A percentile compares a stretch with the other conserved stretches of the same genome.
These are phyloP conservation scores for Xylariaceae sp. DNA, from an alignment of 2,329 filamentous ascomycete species.

Conservation along the genomic window DNA sequence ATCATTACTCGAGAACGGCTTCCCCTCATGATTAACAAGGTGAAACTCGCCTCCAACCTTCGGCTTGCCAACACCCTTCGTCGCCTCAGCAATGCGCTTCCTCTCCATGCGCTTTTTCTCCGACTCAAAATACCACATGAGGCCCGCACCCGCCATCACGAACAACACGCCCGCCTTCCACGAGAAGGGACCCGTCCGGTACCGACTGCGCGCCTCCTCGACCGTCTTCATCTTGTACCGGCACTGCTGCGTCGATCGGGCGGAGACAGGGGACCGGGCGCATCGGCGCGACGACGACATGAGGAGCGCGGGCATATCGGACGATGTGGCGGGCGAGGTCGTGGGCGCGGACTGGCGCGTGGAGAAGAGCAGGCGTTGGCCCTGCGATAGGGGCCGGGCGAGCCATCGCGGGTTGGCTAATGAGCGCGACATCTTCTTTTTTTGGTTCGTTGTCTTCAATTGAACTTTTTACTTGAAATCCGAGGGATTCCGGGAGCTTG, in stretches of 20 bases:
- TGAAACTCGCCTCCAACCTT: conserved; percentile 88
- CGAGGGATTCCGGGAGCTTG: neutral
- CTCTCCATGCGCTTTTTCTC: conserved; percentile 91
- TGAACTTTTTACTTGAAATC: neutral
- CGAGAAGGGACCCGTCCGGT: conserved; percentile 72
- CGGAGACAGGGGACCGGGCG: conserved; percentile 2
- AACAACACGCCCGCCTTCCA: conserved; percentile 87
- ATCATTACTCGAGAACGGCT: conserved; percentile 69
- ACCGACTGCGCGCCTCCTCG: conserved; percentile 54
- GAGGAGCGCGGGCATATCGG: conserved; percentile 8
- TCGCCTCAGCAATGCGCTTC: conserved; percentile 81
- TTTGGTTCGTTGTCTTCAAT: conserved; percentile 1
- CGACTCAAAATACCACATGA: conserved; percentile 86
- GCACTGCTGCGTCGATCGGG: conserved; percentile 28
- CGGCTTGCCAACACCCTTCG: conserved; percentile 86
- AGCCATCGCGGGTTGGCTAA: conserved; percentile 22
- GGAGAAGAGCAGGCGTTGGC: conserved; percentile 17
- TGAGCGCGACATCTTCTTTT: conserved; percentile 23
- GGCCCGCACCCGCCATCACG: conserved; percentile 66
- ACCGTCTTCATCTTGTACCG: conserved; percentile 47
- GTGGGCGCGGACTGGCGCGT: conserved; percentile 11
- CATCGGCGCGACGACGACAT: conserved; percentile 3
- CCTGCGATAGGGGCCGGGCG: conserved; percentile 21
- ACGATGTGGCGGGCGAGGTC: conserved; percentile 2
- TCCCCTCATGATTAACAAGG: conserved; percentile 75